These are phyloP conservation scores for Lachnellula arida DNA, from an alignment of 2,329 filamentous ascomycete species.

Conservation along the genomic window DNA sequence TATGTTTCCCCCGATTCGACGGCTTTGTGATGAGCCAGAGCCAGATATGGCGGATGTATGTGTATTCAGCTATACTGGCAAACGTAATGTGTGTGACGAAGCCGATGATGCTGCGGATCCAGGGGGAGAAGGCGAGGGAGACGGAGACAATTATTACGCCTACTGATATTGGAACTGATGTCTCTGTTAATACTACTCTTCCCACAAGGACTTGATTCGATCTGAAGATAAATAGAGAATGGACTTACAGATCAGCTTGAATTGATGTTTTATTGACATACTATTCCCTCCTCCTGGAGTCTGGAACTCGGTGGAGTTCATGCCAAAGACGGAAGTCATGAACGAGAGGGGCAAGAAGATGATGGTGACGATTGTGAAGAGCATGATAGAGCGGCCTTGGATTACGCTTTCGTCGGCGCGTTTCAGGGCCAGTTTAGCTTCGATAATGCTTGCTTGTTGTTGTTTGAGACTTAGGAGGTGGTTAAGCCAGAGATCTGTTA, in stretches of 20 bases:
- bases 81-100: background rate
- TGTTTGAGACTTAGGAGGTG: conserved; percentile 41
- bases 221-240: background rate
- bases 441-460: conserved; percentile 41
- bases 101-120: conserved; percentile 8
- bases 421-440: conserved; percentile 38
- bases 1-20: background rate
- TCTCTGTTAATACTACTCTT: background rate
- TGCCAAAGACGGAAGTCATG: conserved; percentile 17
- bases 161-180: conserved; percentile 10
- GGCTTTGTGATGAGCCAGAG: background rate
- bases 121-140: conserved; percentile 10
- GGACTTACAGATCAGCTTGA: conserved; percentile 7
- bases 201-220: too few relatives aligned
- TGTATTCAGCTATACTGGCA: conserved; percentile 3
- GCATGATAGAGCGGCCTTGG: conserved; percentile 32
- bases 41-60: background rate
- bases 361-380: conserved; percentile 20
- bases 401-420: conserved; percentile 37
- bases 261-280: conserved; percentile 9
- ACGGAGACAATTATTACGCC: conserved; percentile 6
- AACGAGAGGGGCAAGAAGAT: conserved; percentile 19
- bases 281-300: conserved; percentile 5
- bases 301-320: conserved; percentile 14
- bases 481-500: conserved; percentile 1